Conservation (phyloP, 495 filamentous ascomycete species). For the Penicillium antarcticum region DNA sequence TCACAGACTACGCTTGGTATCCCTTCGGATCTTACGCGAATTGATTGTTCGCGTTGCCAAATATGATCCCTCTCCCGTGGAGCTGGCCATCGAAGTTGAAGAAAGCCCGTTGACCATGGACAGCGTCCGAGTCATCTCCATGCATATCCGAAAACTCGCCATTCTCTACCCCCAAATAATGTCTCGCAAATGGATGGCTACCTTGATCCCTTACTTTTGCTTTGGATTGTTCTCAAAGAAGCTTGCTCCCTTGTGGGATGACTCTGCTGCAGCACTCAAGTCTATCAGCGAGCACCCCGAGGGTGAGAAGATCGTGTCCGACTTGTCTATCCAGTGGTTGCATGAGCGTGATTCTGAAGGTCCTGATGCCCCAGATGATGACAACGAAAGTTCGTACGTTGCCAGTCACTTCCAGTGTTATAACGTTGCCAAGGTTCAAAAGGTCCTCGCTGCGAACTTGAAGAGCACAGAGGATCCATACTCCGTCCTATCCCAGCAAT, state of each 20-base stretch:
- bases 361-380: conserved; percentile 18
- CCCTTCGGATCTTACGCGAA: conserved; percentile 61
- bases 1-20: conserved; percentile 64
- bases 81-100: conserved; percentile 65
- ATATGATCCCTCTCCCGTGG: conserved; percentile 41
- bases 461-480: conserved; percentile 17
- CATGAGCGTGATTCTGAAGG: conserved; percentile 47
- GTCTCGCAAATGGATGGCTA: conserved; percentile 60
- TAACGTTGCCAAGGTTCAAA: conserved; percentile 61
- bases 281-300: conserved; percentile 64
- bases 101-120: conserved; percentile 72
- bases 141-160: conserved; percentile 78
- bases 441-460: conserved; percentile 32
- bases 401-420: conserved; percentile 72
- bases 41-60: conserved; percentile 31
- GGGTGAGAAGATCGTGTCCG: conserved; percentile 71
- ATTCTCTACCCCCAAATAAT: conserved; percentile 53
- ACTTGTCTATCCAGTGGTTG: conserved; percentile 78
- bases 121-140: conserved; percentile 68
- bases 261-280: conserved; percentile 70
- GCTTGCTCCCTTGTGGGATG: conserved; percentile 80
- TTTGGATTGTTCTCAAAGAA: conserved; percentile 88
- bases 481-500: conserved; percentile 25
- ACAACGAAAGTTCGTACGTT: conserved; percentile 27
- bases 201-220: conserved; percentile 73